Conservation (phyloP, 108 stramenopile species). For the Nitzschia sp. region DNA sequence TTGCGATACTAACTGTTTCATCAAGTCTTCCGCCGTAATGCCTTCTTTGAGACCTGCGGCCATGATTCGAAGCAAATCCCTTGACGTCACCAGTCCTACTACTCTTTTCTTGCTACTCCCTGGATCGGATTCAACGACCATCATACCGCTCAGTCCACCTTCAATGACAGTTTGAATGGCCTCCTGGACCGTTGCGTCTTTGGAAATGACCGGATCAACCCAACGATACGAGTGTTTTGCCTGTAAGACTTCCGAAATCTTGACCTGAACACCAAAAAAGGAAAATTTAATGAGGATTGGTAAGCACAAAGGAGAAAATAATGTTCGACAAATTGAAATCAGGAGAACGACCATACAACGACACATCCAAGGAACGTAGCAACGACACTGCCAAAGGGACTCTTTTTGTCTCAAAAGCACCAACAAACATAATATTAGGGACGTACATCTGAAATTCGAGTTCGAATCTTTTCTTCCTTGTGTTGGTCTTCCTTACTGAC, state of each 20-base stretch:
- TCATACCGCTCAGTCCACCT: slow-evolving; percentile 76
- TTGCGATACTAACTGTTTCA: slow-evolving; percentile 42
- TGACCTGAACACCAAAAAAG: slow-evolving; percentile 24
- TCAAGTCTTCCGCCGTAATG: slow-evolving; percentile 37
- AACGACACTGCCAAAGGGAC: no score
- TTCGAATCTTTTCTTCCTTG: slow-evolving; percentile 23
- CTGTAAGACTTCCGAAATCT: slow-evolving; percentile 73
- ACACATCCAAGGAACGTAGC: no score
- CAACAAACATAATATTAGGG: no score
- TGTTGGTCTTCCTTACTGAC: slow-evolving; percentile 34
- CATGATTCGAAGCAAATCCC: slow-evolving; percentile 80
- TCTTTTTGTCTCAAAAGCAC: no score
- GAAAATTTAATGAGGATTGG: neutral
- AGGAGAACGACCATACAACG: no score
- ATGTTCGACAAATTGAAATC: slow-evolving; percentile 1
- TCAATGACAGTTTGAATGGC: slow-evolving; percentile 72
- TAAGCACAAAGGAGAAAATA: neutral
- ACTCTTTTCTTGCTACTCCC: slow-evolving; percentile 35
- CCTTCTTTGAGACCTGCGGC: slow-evolving; percentile 63
- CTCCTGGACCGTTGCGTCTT: slow-evolving; percentile 58
- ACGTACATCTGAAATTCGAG: slow-evolving; percentile 36
- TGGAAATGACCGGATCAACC: slow-evolving; percentile 73
- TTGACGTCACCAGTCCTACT: slow-evolving; percentile 71
- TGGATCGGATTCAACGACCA: slow-evolving; percentile 67
- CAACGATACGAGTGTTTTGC: slow-evolving; percentile 80